Evolutionary conservation across 2,329 filamentous ascomycete genomes (phyloP).

Genomic region (Fusarium drepaniforme): DNA sequence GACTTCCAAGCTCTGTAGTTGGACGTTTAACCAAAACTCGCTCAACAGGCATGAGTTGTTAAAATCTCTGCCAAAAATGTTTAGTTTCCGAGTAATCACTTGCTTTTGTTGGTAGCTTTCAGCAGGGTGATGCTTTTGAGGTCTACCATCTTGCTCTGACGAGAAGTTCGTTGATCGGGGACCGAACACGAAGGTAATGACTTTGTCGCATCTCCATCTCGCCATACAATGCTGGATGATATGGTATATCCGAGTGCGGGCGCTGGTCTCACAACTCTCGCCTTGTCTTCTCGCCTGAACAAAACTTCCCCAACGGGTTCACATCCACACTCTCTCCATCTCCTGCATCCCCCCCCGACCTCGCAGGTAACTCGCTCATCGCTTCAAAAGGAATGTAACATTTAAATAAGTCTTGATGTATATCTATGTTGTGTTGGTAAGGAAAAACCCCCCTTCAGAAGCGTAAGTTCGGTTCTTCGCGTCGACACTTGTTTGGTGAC

Average conservation of each 20-base stretch:
- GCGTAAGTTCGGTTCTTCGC: not conserved
- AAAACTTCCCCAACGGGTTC: no score
- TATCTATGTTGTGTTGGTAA: not conserved
- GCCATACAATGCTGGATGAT: not conserved
- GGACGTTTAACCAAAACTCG: not conserved
- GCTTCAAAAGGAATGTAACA: not conserved
- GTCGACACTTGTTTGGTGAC: not conserved
- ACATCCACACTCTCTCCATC: not conserved
- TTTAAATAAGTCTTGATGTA: accelerated
- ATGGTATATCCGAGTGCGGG: not conserved
- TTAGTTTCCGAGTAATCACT: not conserved
- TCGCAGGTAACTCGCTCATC: not conserved
- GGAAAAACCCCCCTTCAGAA: not conserved
- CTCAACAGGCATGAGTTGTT: not conserved
- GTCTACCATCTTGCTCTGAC: not conserved
- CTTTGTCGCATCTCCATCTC: not conserved
- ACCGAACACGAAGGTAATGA: not conserved
- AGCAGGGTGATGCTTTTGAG: not conserved
- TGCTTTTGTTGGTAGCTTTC: not conserved
- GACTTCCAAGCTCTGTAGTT: not conserved
- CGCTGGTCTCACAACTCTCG: not conserved
- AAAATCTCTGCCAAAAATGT: not conserved
- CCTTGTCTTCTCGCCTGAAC: not conserved
- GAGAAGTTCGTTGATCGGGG: not conserved
- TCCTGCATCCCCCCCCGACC: not conserved